Evolutionary conservation across 1,284 basidiomycete species (phyloP), one percentile per base, ranked within the genome.

Genomic region (Rhizopogon parksii): DNA sequence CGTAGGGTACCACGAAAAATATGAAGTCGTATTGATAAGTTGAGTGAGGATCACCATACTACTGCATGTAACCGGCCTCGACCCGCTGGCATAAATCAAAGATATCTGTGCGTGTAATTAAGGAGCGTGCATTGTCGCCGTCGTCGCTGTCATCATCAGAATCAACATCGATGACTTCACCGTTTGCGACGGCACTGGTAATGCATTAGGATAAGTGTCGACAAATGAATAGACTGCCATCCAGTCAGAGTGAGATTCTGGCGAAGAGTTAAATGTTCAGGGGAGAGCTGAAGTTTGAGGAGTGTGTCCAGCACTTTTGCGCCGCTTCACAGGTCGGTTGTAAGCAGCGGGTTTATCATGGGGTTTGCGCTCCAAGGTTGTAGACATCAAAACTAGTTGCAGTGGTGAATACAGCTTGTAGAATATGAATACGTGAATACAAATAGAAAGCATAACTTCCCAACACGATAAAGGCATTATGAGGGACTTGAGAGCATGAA

Each of bases 21-120:
- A n/a, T n/a, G n/a, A n/a, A n/a, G n/a, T n/a, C n/a, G n/a, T n/a
- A n/a, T 25, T 12, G 46, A 48, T 48, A 53, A 36, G 17, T 40
- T 36, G 8, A 53, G 24, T 21, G 35, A 39, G 52, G 36, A 36
- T 50, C 47, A 17, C 47, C 40, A 49, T 53, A 49, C 17, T 53
- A 49, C 17, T 53, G 40, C 32, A 53, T 46, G 36, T 40, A 53
- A 6, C 46, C 48, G 14, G 15, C 42, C 35, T 53, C 36, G 14
- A 53, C 40, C 17, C 45, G 48, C 35, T 46, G 34, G 32, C 47
- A 50, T n/a, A 53, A 30, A 19, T 36, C 15, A 30, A 52, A 40
- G 8, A 48, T 21, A 14, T 47, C 46, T 39, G 14, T 40, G 19
- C n/a, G 25, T 21, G 43, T 40, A n/a, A 42, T 9, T 38, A 9